These are phyloP conservation scores for Brassica rapa DNA, from an alignment of 345 rosid species.

Conservation along the genomic window DNA sequence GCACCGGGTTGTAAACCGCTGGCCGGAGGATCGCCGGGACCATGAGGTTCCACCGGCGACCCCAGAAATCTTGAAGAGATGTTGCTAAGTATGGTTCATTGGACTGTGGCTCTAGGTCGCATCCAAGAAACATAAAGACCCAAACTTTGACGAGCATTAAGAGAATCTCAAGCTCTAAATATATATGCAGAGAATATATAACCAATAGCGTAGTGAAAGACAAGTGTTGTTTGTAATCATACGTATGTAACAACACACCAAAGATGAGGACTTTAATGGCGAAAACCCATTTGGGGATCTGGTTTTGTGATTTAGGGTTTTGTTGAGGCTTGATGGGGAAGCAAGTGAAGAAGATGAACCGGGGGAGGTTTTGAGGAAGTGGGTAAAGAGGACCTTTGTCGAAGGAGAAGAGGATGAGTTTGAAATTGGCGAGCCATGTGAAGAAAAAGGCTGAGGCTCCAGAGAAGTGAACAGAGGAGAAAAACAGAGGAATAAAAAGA, in stretches of 20 bases:
- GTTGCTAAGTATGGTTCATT: slow-evolving; percentile 55
- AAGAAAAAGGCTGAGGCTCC: slow-evolving; percentile 28
- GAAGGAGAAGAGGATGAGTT: slow-evolving; percentile 51
- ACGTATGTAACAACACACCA: slow-evolving; percentile 7
- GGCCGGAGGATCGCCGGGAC: slow-evolving; percentile 49
- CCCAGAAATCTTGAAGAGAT: slow-evolving; percentile 66
- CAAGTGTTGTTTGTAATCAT: slow-evolving; percentile 26
- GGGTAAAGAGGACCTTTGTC: slow-evolving; percentile 44
- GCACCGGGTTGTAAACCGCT: slow-evolving; percentile 43
- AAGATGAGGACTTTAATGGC: slow-evolving; percentile 39
- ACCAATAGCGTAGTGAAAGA: slow-evolving; percentile 17
- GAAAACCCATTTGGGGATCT: slow-evolving; percentile 38
- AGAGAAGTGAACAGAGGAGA: slow-evolving; percentile 30
- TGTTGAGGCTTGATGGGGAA: slow-evolving; percentile 47
- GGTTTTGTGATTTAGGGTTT: slow-evolving; percentile 31
- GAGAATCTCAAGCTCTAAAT: slow-evolving; percentile 39
- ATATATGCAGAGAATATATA: slow-evolving; percentile 30
- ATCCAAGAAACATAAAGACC: slow-evolving; percentile 12
- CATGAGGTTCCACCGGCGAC: slow-evolving; percentile 59
- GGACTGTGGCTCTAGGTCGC: slow-evolving; percentile 48
- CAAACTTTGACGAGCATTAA: slow-evolving; percentile 34
- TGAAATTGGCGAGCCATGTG: slow-evolving; percentile 53
- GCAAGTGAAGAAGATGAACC: slow-evolving; percentile 43
- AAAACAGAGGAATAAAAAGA: slow-evolving; percentile 35
- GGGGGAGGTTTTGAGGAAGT: slow-evolving; percentile 14